These are phyloP conservation scores for Symmetrospora coprosmae DNA, from an alignment of 768 basidiomycete genomes.

Conservation along the genomic window DNA sequence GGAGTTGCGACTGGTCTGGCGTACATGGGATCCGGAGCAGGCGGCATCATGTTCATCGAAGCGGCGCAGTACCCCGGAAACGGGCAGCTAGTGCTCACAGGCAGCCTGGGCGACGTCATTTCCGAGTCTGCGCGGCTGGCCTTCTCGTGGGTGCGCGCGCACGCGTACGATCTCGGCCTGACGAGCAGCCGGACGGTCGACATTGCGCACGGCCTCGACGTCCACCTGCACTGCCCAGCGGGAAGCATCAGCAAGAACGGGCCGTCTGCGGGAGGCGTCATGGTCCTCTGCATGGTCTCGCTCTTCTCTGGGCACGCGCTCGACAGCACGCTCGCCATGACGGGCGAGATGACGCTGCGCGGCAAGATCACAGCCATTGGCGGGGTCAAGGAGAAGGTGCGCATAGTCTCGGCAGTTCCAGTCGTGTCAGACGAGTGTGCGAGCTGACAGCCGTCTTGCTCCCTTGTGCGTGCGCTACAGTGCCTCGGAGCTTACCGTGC, in stretches of 20 bases:
- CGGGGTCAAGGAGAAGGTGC: slow-evolving; percentile 60
- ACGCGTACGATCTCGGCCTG: slow-evolving; percentile 39
- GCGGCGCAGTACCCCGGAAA: slow-evolving; percentile 43
- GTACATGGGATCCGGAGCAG: slow-evolving; percentile 11
- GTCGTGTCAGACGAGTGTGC: background rate
- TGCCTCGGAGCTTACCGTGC: slow-evolving; percentile 89
- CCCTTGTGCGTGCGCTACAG: no score
- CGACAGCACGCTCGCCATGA: slow-evolving; percentile 47
- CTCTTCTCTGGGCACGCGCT: slow-evolving; percentile 49
- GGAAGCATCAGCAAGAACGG: slow-evolving; percentile 80
- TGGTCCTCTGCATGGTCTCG: slow-evolving; percentile 77
- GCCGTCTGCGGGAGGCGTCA: slow-evolving; percentile 86
- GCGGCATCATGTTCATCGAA: slow-evolving; percentile 89
- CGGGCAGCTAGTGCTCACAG: slow-evolving; percentile 45
- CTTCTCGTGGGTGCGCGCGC: slow-evolving; percentile 73
- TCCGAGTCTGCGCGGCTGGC: slow-evolving; percentile 82
- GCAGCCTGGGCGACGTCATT: slow-evolving; percentile 76
- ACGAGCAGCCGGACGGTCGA: slow-evolving; percentile 21
- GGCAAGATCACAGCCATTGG: slow-evolving; percentile 94
- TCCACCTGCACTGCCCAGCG: slow-evolving; percentile 69
- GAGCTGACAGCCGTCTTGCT: background rate
- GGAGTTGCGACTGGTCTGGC: slow-evolving; percentile 4
- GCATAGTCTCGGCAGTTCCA: slow-evolving; percentile 30
- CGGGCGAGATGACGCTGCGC: slow-evolving; percentile 88
- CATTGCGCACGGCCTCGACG: slow-evolving; percentile 56